These are phyloP conservation scores for Arbutus unedo DNA, from an alignment of 148 eudicot species.

Conservation along the genomic window DNA sequence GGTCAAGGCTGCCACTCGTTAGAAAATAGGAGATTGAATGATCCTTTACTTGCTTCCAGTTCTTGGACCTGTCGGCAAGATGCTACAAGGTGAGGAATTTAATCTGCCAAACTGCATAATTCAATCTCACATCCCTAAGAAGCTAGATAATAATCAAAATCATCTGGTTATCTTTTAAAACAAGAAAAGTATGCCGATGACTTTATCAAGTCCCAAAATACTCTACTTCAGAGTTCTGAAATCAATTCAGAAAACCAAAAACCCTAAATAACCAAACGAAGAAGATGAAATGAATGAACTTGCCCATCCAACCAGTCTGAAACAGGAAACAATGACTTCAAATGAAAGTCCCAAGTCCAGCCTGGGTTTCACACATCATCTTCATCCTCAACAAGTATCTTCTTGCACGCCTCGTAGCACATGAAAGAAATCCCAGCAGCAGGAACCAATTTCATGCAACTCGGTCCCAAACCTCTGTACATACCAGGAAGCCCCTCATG, in stretches of 20 bases:
- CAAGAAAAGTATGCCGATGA: background rate
- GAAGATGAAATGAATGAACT: background rate
- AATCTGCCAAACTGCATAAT: background rate
- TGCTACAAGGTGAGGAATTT: background rate
- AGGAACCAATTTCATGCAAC: constrained; percentile 90
- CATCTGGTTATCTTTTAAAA: constrained; percentile 4
- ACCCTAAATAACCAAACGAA: background rate
- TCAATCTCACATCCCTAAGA: background rate
- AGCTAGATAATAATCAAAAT: background rate
- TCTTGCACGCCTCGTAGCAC: constrained; percentile 99
- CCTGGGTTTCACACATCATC: constrained; percentile 51
- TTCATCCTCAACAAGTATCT: constrained; percentile 74
- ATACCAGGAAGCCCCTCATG: constrained; percentile 72
- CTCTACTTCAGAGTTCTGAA: background rate
- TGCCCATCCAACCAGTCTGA: background rate
- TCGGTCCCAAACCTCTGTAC: constrained; percentile 89
- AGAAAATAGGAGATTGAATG: too few species aligned
- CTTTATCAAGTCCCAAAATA: background rate
- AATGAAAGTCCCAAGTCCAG: constrained; percentile 4
- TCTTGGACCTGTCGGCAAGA: background rate
- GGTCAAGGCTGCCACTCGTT: too few species aligned
- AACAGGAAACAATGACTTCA: background rate
- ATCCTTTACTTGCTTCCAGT: background rate
- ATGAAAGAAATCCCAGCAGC: constrained; percentile 99
- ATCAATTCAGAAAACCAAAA: background rate